A percentile compares a stretch with the other conserved stretches of the same genome.
These are phyloP conservation scores for Globisporangium radiosum DNA, from an alignment of 352 stramenopile genomes.

Conservation along the genomic window DNA sequence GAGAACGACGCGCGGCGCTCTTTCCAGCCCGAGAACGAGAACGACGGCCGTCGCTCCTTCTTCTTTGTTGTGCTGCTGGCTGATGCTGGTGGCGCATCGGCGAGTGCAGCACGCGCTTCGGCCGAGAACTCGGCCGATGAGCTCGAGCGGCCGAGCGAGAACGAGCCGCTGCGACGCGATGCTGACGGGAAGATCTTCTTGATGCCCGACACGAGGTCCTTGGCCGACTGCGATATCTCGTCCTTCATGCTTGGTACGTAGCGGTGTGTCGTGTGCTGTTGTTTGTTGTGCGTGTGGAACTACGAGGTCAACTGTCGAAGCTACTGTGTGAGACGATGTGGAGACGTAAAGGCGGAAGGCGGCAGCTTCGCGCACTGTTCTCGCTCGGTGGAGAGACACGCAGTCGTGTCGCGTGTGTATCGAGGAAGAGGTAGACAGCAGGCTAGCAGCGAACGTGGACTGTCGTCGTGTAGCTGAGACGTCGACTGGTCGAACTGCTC, in stretches of 20 bases:
- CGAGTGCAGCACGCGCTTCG: conserved; percentile 21
- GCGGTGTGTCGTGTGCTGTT: too few species aligned
- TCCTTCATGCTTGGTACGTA: conserved; percentile 6
- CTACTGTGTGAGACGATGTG: too few species aligned
- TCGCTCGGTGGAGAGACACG: too few species aligned
- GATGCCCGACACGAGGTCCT: conserved; percentile 72
- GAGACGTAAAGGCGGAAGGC: too few species aligned
- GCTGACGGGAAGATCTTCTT: conserved; percentile 67
- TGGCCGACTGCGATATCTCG: conserved; percentile 63
- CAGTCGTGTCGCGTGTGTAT: too few species aligned
- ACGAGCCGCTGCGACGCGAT: conserved; percentile 39
- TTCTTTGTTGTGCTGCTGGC: conserved; percentile 17
- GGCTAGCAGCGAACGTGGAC: too few species aligned
- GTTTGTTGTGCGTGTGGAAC: neutral
- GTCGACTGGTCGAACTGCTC: too few species aligned
- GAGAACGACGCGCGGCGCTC: conserved; percentile 30
- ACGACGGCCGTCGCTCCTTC: conserved; percentile 41
- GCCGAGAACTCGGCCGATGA: conserved; percentile 21
- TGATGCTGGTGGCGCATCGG: neutral
- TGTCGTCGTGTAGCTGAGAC: too few species aligned
- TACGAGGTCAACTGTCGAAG: too few species aligned
- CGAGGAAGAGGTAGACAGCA: too few species aligned
- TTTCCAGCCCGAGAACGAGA: conserved; percentile 44
- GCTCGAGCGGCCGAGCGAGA: conserved; percentile 29
- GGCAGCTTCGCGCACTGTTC: too few species aligned